These are phyloP conservation scores for Balansia obtecta DNA, from an alignment of 2,329 filamentous ascomycete species.

Conservation along the genomic window DNA sequence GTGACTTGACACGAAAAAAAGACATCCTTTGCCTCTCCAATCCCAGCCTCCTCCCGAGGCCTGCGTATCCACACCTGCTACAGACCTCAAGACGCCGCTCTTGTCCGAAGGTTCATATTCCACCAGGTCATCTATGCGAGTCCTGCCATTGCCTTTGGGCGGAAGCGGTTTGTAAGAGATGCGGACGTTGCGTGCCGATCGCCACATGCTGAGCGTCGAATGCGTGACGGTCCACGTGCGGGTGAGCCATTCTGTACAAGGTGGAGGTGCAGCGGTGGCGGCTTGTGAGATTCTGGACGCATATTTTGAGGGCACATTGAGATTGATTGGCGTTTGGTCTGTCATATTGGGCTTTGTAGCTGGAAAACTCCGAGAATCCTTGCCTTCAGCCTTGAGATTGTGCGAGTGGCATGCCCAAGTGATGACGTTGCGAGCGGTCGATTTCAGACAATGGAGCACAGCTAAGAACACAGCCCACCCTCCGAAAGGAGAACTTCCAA, in stretches of 20 bases:
- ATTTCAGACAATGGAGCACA: not conserved
- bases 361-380: not conserved
- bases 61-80: conserved; percentile 52
- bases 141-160: conserved; percentile 22
- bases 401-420: not conserved
- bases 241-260: conserved; percentile 45
- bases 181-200: conserved; percentile 62
- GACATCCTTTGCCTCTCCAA: conserved; percentile 67
- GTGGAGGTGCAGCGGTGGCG: conserved; percentile 23
- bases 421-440: not conserved
- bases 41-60: conserved; percentile 39
- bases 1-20: conserved; percentile 59
- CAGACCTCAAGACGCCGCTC: conserved; percentile 39
- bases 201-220: conserved; percentile 71
- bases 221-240: conserved; percentile 65
- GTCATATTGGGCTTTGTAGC: conserved; percentile 5
- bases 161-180: conserved; percentile 58
- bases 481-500: too few species aligned
- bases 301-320: conserved; percentile 36
- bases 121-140: conserved; percentile 58
- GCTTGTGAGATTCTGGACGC: conserved; percentile 13
- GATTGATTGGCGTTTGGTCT: conserved; percentile 12
- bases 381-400: not conserved
- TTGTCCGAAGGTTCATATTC: conserved; percentile 47
- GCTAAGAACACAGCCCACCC: too few species aligned